A percentile compares a stretch with the other conserved stretches of the same genome.
Conservation (phyloP, 2,329 filamentous ascomycete genomes). For the Botrytis fragariae region DNA sequence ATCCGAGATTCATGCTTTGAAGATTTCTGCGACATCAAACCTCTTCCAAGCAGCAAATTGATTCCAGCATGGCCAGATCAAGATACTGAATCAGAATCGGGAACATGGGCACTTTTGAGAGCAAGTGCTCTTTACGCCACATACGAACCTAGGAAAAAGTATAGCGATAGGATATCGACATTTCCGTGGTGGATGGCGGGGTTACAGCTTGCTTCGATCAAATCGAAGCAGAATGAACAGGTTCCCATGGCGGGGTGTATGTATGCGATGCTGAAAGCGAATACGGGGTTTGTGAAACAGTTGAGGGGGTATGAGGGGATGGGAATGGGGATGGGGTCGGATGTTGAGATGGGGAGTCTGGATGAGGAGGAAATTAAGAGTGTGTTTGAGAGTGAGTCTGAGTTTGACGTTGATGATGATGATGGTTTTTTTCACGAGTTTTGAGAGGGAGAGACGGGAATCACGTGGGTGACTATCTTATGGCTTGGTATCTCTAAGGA, state of each 20-base stretch:
- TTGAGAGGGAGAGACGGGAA: not conserved
- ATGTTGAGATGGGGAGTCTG: not conserved
- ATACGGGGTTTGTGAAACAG: slow-evolving; percentile 19
- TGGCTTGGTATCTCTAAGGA: not conserved
- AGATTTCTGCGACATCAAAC: slow-evolving; percentile 31
- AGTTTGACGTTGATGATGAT: not conserved
- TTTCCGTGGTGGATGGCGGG: slow-evolving; percentile 37
- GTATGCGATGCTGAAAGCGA: slow-evolving; percentile 28
- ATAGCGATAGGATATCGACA: not conserved
- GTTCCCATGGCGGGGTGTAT: slow-evolving; percentile 23
- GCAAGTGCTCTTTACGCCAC: slow-evolving; percentile 42
- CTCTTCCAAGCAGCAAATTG: slow-evolving; percentile 24
- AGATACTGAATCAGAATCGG: slow-evolving; percentile 23
- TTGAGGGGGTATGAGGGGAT: not conserved
- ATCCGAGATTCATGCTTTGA: slow-evolving; percentile 24
- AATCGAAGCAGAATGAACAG: slow-evolving; percentile 21
- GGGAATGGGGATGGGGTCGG: not conserved
- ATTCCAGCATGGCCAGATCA: slow-evolving; percentile 26
- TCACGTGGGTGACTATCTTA: not conserved
- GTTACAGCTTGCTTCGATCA: slow-evolving; percentile 33
- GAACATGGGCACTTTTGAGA: slow-evolving; percentile 46
- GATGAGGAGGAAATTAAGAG: not conserved
- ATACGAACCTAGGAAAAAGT: slow-evolving; percentile 11
- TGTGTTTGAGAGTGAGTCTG: not conserved
- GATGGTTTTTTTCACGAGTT: not conserved